Evolutionary conservation across 352 stramenopile species (phyloP).

Genomic region (Phytophthora ramorum): DNA sequence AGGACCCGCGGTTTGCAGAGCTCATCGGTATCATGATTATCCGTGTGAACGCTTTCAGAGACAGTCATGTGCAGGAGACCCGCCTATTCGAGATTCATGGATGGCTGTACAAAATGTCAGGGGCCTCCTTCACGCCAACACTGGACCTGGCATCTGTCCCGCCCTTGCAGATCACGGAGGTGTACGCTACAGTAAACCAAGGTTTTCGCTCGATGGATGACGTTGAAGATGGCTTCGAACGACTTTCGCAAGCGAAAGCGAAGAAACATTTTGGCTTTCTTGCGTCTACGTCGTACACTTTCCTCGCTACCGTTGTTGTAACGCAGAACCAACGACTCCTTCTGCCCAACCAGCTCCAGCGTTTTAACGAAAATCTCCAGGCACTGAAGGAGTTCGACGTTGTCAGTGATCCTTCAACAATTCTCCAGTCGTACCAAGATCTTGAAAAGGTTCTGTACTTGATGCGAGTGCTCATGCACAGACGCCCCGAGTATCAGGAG

Average conservation of each 20-base stretch:
- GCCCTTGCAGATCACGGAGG: background rate
- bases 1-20: constrained; percentile 11
- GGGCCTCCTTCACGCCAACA: constrained; percentile 9
- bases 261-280: constrained; percentile 12
- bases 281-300: constrained; percentile 5
- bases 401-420: background rate
- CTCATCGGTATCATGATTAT: constrained; percentile 17
- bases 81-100: constrained; percentile 10
- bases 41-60: constrained; percentile 8
- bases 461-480: background rate
- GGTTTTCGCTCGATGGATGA: constrained; percentile 10
- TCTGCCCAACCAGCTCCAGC: background rate
- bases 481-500: background rate
- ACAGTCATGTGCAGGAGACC: constrained; percentile 14
- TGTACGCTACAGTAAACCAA: constrained; percentile 7
- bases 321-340: constrained; percentile 11
- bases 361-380: background rate
- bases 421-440: background rate
- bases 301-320: constrained; percentile 9
- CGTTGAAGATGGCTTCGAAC: constrained; percentile 5
- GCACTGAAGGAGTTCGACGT: background rate
- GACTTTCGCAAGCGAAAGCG: constrained; percentile 1
- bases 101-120: constrained; percentile 21
- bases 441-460: background rate
- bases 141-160: constrained; percentile 7